Conservation (phyloP, 352 stramenopile genomes). For the Thalassiosira hispida region DNA sequence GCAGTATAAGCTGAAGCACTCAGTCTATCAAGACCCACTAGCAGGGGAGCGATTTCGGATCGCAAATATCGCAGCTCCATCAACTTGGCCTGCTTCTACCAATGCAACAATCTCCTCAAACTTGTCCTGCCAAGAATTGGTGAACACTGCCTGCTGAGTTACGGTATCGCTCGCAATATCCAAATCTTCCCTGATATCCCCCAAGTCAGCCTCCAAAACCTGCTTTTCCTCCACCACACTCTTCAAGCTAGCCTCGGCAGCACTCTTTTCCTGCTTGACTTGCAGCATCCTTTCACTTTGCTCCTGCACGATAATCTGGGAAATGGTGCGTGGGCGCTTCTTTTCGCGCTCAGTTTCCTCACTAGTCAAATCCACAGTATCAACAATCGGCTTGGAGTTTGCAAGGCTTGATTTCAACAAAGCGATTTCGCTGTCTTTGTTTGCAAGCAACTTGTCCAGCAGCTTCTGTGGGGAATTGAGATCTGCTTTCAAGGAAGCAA, state of each 20-base stretch:
- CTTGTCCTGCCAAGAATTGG: neutral
- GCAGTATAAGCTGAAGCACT: no score
- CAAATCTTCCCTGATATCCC: neutral
- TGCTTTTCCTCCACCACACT: neutral
- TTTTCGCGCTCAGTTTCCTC: neutral
- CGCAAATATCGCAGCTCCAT: neutral
- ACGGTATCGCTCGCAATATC: neutral
- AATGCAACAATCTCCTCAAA: neutral
- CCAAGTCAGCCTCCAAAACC: neutral
- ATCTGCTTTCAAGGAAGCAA: neutral
- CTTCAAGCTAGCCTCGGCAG: neutral
- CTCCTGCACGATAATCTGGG: neutral
- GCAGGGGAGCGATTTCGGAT: neutral
- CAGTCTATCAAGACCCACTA: neutral
- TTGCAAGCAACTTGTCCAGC: neutral
- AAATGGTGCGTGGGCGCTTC: neutral
- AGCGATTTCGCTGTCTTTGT: constrained; percentile 5
- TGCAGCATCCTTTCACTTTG: neutral
- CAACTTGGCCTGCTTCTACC: neutral
- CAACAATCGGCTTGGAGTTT: neutral
- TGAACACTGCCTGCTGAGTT: neutral
- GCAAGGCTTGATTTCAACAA: neutral
- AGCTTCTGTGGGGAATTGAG: neutral
- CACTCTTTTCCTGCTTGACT: constrained; percentile 3
- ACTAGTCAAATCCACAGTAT: constrained; percentile 8